A percentile compares a stretch with the other conserved stretches of the same genome.
These are phyloP conservation scores for Chenopodium suecicum DNA, from an alignment of 148 eudicot species.

Conservation along the genomic window DNA sequence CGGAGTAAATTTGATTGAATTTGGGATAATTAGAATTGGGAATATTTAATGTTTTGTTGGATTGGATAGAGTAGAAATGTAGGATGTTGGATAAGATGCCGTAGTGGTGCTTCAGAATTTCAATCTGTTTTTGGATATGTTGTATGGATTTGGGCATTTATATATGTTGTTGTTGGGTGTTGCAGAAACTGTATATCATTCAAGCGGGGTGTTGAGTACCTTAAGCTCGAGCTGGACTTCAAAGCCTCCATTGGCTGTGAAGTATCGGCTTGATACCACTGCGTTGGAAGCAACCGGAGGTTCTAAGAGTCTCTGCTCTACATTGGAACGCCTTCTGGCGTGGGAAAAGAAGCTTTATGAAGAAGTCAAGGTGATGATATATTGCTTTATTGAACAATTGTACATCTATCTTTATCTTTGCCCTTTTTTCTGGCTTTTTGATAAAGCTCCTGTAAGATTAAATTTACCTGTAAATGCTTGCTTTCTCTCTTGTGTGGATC, in stretches of 20 bases:
- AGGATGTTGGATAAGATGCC: neutral
- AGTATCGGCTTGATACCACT: constrained; percentile 72
- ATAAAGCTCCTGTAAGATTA: constrained; percentile 23
- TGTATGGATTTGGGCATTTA: neutral
- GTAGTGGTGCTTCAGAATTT: neutral
- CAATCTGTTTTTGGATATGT: neutral
- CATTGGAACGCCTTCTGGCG: constrained; percentile 90
- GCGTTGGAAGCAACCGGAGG: constrained; percentile 60
- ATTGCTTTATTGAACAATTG: constrained; percentile 12
- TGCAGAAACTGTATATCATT: constrained; percentile 95
- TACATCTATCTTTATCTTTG: constrained; percentile 15
- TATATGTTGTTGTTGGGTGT: constrained; percentile 14
- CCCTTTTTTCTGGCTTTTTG: constrained; percentile 13
- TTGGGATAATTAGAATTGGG: neutral
- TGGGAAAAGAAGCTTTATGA: constrained; percentile 98
- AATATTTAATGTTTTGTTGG: neutral
- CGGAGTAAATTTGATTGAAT: neutral
- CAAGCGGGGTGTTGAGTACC: constrained; percentile 84
- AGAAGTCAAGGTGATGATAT: constrained; percentile 80
- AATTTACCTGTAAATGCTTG: constrained; percentile 11
- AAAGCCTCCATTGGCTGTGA: constrained; percentile 90
- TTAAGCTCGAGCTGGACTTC: constrained; percentile 97
- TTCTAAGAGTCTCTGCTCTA: constrained; percentile 80
- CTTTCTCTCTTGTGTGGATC: constrained; percentile 22
- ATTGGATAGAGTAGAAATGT: neutral